These are phyloP conservation scores for Pseudogymnoascus sp. DNA, from an alignment of 2,329 filamentous ascomycete species.

Conservation along the genomic window DNA sequence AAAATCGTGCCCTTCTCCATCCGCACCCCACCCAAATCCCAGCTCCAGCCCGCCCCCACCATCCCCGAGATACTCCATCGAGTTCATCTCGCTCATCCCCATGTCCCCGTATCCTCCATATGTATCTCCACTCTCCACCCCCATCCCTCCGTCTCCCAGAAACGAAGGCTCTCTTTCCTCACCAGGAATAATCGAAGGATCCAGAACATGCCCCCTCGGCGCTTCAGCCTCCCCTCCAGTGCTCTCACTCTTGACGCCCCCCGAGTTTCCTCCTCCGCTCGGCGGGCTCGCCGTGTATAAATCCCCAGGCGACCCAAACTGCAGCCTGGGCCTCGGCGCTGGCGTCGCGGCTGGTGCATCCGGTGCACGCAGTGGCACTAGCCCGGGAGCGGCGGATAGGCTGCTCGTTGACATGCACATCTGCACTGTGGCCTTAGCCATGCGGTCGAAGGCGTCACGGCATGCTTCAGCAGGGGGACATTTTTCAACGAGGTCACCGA, in stretches of 20 bases:
- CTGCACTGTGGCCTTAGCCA: slow-evolving; percentile 89
- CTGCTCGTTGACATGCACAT: slow-evolving; percentile 88
- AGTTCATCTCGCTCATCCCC: slow-evolving; percentile 15
- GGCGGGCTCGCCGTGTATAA: background rate
- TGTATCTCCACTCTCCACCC: background rate
- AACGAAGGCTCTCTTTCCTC: background rate
- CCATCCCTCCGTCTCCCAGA: background rate
- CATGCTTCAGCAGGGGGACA: slow-evolving; percentile 93
- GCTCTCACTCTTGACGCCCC: background rate
- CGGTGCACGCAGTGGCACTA: background rate
- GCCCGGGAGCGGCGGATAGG: slow-evolving; percentile 48
- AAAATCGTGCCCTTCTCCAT: slow-evolving; percentile 13
- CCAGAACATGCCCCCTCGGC: background rate
- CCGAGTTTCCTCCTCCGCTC: background rate
- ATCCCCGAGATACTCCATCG: slow-evolving; percentile 10
- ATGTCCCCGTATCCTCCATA: slow-evolving; percentile 23
- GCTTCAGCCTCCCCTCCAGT: background rate
- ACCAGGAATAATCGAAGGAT: background rate
- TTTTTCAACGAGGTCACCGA: slow-evolving; percentile 86
- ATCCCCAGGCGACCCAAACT: background rate
- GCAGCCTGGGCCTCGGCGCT: background rate
- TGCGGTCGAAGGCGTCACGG: slow-evolving; percentile 88
- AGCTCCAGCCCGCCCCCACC: slow-evolving; percentile 11
- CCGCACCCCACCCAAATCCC: slow-evolving; percentile 15
- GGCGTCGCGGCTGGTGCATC: background rate